Evolutionary conservation across 2,329 filamentous ascomycete genomes (phyloP), one percentile per base, ranked within the genome.

Genomic region (Ophiostoma quercus): DNA sequence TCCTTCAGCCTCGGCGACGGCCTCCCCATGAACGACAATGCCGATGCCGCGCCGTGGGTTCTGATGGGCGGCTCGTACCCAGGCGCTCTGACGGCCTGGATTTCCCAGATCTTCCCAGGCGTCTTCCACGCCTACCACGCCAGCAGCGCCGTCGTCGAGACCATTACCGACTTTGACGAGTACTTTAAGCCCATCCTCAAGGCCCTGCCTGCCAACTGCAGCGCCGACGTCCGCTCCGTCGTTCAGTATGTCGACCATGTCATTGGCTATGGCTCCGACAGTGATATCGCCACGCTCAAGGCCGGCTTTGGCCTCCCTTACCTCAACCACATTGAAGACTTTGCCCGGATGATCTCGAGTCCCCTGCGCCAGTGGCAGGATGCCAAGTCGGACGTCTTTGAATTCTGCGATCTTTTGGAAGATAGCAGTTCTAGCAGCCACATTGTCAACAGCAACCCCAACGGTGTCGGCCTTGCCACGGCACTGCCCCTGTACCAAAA

Each of bases 101-200:
- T 82, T 3, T 81, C 82, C 22, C 78, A 79, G 14, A 77, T 81
- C 19, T 80, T 82, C 12, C 84, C 85, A 0, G 85, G 83, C 19
- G 86, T 84, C 0, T 85, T 84, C 76, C 87, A 84, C 84, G 84
- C 84, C 0, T 87, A 87, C 74, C 83, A 85, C 72, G 82, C 84
- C 25, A 84, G 83, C 14, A 85, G 83, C 74, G 85, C 83, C 1
- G 83, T 84, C 0, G 85, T 87, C 0, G 76, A 87, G 76, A 79
- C 82, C 0, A 78, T 87, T n/a, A 77, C 79, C 7, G 80, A 83
- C 67, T 84, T 86, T 74, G 87, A 83, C 83, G 79, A 82, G 74
- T 87, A 87, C 74, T 87, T 86, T 74, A 76, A 79, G 12, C 85
- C 85, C 0, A 78, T 87, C 2, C 81, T 82, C 71, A 77, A 83